These are phyloP conservation scores for Penicillium sp. DNA, from an alignment of 2,329 filamentous ascomycete genomes.

Conservation along the genomic window DNA sequence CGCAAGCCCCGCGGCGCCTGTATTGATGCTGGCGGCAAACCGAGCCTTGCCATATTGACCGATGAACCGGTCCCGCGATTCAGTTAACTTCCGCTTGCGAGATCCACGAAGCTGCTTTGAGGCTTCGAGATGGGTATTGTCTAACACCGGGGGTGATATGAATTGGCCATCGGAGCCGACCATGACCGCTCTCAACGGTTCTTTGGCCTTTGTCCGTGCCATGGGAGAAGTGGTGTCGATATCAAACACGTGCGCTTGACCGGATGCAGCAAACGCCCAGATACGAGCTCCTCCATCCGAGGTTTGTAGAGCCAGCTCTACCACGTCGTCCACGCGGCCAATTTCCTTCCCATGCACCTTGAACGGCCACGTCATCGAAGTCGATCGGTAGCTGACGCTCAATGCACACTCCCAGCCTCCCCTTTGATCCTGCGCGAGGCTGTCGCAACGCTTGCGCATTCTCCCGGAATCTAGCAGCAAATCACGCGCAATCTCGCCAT, in stretches of 20 bases:
- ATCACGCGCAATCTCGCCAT: constrained; percentile 29
- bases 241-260: constrained; percentile 44
- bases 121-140: constrained; percentile 8
- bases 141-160: constrained; percentile 14
- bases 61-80: constrained; percentile 18
- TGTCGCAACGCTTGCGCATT: constrained; percentile 24
- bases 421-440: constrained; percentile 30
- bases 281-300: constrained; percentile 40
- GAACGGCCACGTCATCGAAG: constrained; percentile 44
- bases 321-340: constrained; percentile 41
- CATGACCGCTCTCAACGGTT: constrained; percentile 20
- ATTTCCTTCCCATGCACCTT: constrained; percentile 47
- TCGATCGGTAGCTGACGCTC: constrained; percentile 32
- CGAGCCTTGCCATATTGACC: constrained; percentile 19
- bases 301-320: constrained; percentile 47
- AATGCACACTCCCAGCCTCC: constrained; percentile 39
- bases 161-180: constrained; percentile 25
- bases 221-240: constrained; percentile 32
- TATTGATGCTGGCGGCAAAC: constrained; percentile 4
- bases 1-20: constrained; percentile 6
- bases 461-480: constrained; percentile 28
- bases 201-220: constrained; percentile 7
- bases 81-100: constrained; percentile 25
- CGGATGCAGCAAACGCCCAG: constrained; percentile 48
- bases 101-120: constrained; percentile 6